These are phyloP conservation scores for Globisporangium nagaii DNA, from an alignment of 352 stramenopile species.

Conservation along the genomic window DNA sequence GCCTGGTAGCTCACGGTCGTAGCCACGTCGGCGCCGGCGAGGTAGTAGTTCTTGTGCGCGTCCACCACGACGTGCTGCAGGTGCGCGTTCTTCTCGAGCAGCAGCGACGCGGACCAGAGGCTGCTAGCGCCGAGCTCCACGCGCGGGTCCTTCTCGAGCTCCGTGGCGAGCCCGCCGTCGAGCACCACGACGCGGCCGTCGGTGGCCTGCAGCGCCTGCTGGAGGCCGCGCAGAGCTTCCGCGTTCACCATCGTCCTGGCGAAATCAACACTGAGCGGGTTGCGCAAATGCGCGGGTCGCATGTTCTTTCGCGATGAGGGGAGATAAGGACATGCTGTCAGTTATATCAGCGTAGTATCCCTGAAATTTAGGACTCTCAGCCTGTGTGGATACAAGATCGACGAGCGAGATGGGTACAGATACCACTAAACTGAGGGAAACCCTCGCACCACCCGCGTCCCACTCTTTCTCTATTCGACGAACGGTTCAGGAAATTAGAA, in stretches of 20 bases:
- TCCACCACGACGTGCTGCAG: constrained; percentile 55
- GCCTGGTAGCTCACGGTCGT: constrained; percentile 86
- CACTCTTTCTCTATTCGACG: not conserved
- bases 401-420: not conserved
- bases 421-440: not conserved
- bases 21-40: constrained; percentile 69
- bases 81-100: constrained; percentile 45
- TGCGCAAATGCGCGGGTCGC: not conserved
- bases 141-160: constrained; percentile 68
- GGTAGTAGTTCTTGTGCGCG: constrained; percentile 72
- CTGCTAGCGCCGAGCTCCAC: constrained; percentile 45
- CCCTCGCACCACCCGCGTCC: not conserved
- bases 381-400: too few species aligned
- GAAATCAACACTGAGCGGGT: not conserved
- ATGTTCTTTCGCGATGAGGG: too few species aligned
- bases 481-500: not conserved
- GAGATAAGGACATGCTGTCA: too few species aligned
- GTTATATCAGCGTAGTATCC: too few species aligned
- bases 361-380: too few species aligned
- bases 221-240: constrained; percentile 22
- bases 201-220: constrained; percentile 22
- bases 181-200: constrained; percentile 44
- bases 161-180: constrained; percentile 71
- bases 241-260: constrained; percentile 14
- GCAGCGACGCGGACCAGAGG: constrained; percentile 72